These are phyloP conservation scores for Geranium rotundifolium DNA, from an alignment of 345 rosid genomes.

Conservation along the genomic window DNA sequence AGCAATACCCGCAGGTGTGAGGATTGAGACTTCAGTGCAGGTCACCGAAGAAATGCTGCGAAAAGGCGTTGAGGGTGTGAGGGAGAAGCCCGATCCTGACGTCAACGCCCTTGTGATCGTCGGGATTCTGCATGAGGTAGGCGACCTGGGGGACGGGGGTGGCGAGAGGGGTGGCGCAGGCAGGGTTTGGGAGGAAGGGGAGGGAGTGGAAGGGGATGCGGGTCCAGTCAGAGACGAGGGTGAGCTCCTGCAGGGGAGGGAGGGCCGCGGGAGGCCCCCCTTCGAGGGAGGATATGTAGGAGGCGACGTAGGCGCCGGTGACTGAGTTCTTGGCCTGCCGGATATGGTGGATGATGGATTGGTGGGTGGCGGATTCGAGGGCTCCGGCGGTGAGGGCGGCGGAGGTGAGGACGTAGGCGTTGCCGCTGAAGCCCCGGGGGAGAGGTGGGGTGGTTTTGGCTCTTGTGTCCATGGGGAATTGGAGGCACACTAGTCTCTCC, in stretches of 20 bases:
- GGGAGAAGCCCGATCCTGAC: conserved; percentile 48
- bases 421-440: conserved; percentile 44
- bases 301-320: conserved; percentile 31
- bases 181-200: conserved; percentile 33
- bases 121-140: conserved; percentile 49
- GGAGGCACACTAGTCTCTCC: conserved; percentile 51
- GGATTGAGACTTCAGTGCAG: not conserved
- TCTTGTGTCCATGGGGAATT: conserved; percentile 57
- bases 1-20: too few relatives aligned
- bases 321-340: conserved; percentile 48
- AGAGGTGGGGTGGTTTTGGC: conserved; percentile 34
- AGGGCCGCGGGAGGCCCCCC: conserved; percentile 24
- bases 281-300: conserved; percentile 46
- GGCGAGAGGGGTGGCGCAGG: conserved; percentile 38
- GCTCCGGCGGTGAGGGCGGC: conserved; percentile 39
- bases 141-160: conserved; percentile 63
- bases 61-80: conserved; percentile 17
- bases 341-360: conserved; percentile 29
- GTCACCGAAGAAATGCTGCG: conserved; percentile 19
- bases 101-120: conserved; percentile 28
- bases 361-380: conserved; percentile 26
- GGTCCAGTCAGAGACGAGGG: conserved; percentile 63
- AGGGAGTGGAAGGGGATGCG: conserved; percentile 57
- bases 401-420: conserved; percentile 53
- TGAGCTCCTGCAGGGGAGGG: conserved; percentile 45